phyloP scores from a whole-genome alignment of 805 yeast species.

The Kluyveromyces siamensis region DNA sequence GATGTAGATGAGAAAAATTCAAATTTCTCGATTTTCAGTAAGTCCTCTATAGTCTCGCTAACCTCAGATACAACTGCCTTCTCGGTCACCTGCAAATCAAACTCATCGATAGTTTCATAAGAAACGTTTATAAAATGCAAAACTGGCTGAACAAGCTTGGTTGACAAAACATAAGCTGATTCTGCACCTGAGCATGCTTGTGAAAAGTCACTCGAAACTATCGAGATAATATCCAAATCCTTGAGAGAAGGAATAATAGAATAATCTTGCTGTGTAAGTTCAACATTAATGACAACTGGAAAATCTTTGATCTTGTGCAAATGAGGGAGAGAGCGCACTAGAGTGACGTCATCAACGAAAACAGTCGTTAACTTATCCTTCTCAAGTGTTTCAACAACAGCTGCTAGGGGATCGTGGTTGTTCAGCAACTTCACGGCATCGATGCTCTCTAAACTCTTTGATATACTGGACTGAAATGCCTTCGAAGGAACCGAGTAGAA shows the following conservation, averaged over 20 bases:
- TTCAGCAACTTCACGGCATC: constrained; percentile 17
- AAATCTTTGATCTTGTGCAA: constrained; percentile 34
- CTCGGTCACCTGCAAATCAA: constrained; percentile 10
- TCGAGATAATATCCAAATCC: constrained; percentile 53
- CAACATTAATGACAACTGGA: constrained; percentile 53
- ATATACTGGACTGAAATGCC: constrained; percentile 8
- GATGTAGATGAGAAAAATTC: constrained; percentile 20
- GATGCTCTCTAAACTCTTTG: constrained; percentile 5
- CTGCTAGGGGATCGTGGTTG: constrained; percentile 25
- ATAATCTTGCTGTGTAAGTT: constrained; percentile 52
- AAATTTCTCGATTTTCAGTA: constrained; percentile 11
- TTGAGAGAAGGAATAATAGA: constrained; percentile 63
- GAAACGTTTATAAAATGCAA: constrained; percentile 52
- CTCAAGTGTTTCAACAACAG: constrained; percentile 10
- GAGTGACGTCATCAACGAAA: constrained; percentile 41
- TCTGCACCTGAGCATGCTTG: constrained; percentile 48
- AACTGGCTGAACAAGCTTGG: constrained; percentile 43
- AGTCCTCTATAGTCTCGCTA: constrained; percentile 13
- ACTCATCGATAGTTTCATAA: constrained; percentile 4
- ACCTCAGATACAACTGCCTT: constrained; percentile 27
- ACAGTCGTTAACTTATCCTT: constrained; percentile 34
- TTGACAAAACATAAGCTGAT: constrained; percentile 51
- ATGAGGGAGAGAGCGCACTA: constrained; percentile 54
- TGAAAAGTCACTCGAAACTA: constrained; percentile 54
- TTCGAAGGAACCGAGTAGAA: constrained; percentile 17